Evolutionary conservation across 108 stramenopile species (phyloP).

Genomic region (Asterionellopsis glacialis): DNA sequence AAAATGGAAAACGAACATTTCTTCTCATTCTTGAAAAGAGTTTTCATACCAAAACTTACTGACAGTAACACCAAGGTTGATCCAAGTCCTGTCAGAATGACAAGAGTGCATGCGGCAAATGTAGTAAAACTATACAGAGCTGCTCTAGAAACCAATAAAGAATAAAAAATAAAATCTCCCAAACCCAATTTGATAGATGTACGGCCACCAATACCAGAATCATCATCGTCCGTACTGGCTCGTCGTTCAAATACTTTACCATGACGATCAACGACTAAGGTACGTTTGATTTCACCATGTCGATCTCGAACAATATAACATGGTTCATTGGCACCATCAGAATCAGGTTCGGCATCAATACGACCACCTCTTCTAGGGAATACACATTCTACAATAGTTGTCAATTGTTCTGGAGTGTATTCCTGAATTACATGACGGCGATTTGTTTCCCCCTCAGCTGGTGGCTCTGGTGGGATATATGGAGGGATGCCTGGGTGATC

Average conservation of each 20-base stretch:
- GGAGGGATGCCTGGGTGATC: no score
- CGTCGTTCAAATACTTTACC: constrained; percentile 30
- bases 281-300: constrained; percentile 45
- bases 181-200: constrained; percentile 55
- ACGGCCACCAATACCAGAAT: constrained; percentile 14
- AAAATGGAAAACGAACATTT: no score
- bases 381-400: constrained; percentile 38
- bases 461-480: background rate
- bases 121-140: constrained; percentile 87
- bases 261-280: constrained; percentile 47
- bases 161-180: constrained; percentile 97
- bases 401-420: constrained; percentile 36
- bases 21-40: no score
- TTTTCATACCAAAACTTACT: background rate
- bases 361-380: constrained; percentile 62
- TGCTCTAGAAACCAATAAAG: constrained; percentile 90
- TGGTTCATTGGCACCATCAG: constrained; percentile 3
- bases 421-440: background rate
- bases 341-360: constrained; percentile 34
- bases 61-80: constrained; percentile 86
- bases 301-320: constrained; percentile 50
- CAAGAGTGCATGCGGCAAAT: constrained; percentile 82
- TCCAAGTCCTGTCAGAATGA: constrained; percentile 79
- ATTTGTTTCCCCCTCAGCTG: constrained; percentile 2
- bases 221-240: constrained; percentile 2